Evolutionary conservation across 495 filamentous ascomycete species (phyloP).

Genomic region (Aspergillus incahuasiensis): DNA sequence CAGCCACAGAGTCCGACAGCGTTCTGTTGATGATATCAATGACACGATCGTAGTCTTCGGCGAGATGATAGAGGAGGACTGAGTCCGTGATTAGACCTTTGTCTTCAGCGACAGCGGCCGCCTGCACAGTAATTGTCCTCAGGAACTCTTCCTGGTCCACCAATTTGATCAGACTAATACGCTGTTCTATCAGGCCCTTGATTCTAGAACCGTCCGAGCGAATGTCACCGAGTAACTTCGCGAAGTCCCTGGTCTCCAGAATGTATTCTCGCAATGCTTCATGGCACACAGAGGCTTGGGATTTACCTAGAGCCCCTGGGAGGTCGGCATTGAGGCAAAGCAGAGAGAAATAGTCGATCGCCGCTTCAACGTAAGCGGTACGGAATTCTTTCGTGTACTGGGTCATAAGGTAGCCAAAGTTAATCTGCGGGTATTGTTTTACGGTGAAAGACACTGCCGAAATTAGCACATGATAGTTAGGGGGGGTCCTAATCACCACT

Average conservation of each 20-base stretch:
- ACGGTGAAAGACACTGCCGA: slow-evolving; percentile 59
- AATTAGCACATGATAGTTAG: slow-evolving; percentile 27
- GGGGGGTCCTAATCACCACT: slow-evolving; percentile 22
- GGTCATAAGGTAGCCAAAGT: slow-evolving; percentile 87
- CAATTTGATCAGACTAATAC: slow-evolving; percentile 77
- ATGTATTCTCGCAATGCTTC: slow-evolving; percentile 93
- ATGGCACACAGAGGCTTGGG: slow-evolving; percentile 79
- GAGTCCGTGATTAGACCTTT: slow-evolving; percentile 89
- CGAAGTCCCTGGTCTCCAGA: slow-evolving; percentile 90
- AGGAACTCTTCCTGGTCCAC: slow-evolving; percentile 77
- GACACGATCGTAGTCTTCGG: slow-evolving; percentile 89
- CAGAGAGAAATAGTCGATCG: slow-evolving; percentile 87
- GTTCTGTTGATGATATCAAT: slow-evolving; percentile 82
- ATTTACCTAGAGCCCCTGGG: slow-evolving; percentile 62
- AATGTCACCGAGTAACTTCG: slow-evolving; percentile 88
- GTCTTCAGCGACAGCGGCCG: slow-evolving; percentile 86
- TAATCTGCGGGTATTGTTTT: slow-evolving; percentile 80
- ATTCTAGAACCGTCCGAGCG: slow-evolving; percentile 74
- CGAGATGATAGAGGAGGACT: slow-evolving; percentile 88
- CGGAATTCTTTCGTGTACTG: slow-evolving; percentile 96
- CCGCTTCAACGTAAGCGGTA: slow-evolving; percentile 75
- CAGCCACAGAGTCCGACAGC: slow-evolving; percentile 78
- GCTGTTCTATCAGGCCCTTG: slow-evolving; percentile 81
- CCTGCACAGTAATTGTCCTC: slow-evolving; percentile 79
- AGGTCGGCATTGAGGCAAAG: slow-evolving; percentile 92